These are phyloP conservation scores for Calonectria multiphialidica DNA, from an alignment of 2,329 filamentous ascomycete species.

Conservation along the genomic window DNA sequence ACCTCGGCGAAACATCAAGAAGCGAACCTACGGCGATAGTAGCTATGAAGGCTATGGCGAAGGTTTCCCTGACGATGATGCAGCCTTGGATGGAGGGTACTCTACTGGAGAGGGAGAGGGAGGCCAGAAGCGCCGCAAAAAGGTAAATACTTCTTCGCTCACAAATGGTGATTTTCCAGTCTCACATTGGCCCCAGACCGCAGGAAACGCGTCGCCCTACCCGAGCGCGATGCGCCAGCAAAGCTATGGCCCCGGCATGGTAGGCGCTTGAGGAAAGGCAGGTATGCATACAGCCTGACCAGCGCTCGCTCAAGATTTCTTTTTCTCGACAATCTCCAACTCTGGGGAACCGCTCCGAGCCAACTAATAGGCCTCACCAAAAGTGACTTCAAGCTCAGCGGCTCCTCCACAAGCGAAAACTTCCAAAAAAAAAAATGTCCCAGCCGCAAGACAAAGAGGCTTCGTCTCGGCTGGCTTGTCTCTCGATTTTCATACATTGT, in stretches of 20 bases:
- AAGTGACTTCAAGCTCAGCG: conserved; percentile 26
- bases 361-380: conserved; percentile 26
- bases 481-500: conserved; percentile 41
- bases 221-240: conserved; percentile 60
- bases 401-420: conserved; percentile 18
- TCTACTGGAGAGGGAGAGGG: conserved; percentile 81
- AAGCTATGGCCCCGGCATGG: conserved; percentile 70
- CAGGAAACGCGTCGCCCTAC: conserved; percentile 57
- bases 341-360: conserved; percentile 6
- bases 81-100: conserved; percentile 69
- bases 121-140: conserved; percentile 74
- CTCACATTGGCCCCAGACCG: conserved; percentile 61
- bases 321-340: conserved; percentile 8
- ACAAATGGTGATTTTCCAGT: conserved; percentile 41
- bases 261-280: conserved; percentile 61
- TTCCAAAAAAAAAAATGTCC: conserved; percentile 13
- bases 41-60: conserved; percentile 83
- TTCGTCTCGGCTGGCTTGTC: conserved; percentile 27
- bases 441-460: conserved; percentile 14
- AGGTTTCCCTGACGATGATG: conserved; percentile 77
- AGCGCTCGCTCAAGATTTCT: neutral
- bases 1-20: conserved; percentile 76
- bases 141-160: conserved; percentile 57
- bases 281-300: neutral
- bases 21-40: conserved; percentile 80